These are phyloP conservation scores for Xylaria cubensis DNA, from an alignment of 495 filamentous ascomycete genomes.

Conservation along the genomic window DNA sequence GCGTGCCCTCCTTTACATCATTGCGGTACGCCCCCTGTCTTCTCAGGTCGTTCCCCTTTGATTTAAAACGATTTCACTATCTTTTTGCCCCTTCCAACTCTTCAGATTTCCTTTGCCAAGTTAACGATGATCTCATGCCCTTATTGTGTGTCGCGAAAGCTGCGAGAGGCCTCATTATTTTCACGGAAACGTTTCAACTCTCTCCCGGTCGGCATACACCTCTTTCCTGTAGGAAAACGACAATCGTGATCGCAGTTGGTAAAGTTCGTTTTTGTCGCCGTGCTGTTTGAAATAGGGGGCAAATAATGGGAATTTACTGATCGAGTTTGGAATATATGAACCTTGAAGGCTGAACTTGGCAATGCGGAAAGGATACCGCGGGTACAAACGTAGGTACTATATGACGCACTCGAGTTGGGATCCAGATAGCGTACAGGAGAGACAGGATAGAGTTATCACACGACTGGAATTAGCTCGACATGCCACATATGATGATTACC, in stretches of 20 bases:
- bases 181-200: not conserved
- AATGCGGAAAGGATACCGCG: conserved; percentile 22
- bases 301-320: not conserved
- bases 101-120: conserved; percentile 14
- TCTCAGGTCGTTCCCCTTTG: not conserved
- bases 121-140: conserved; percentile 7
- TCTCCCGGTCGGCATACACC: not conserved
- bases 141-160: conserved; percentile 11
- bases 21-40: conserved; percentile 8
- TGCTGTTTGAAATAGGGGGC: not conserved
- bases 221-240: not conserved
- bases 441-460: not conserved
- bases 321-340: conserved; percentile 14
- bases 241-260: not conserved
- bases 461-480: not conserved
- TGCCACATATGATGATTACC: not conserved
- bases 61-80: not conserved
- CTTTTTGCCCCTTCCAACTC: conserved; percentile 14
- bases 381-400: not conserved
- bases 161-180: conserved; percentile 14
- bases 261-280: not conserved
- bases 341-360: not conserved
- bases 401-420: not conserved
- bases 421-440: not conserved
- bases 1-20: conserved; percentile 15